phyloP scores from a whole-genome alignment of 352 stramenopile species.

The Thraustochytrium striatum region DNA sequence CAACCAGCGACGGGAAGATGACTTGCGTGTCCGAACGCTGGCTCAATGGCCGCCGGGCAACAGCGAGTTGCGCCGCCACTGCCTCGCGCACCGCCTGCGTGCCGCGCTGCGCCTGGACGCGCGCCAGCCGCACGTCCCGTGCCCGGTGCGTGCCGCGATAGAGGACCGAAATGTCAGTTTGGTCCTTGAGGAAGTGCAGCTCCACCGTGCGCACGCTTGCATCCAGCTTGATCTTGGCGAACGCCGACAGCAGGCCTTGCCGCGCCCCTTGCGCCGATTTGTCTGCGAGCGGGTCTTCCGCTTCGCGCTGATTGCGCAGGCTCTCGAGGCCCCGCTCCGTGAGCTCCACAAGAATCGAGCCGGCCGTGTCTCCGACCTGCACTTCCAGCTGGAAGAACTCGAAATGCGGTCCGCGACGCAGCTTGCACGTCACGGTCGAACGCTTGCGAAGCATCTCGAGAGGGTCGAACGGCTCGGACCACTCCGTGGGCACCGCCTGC shows the following conservation, averaged over 20 bases:
- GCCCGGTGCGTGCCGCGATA: not conserved
- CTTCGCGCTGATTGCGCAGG: not conserved
- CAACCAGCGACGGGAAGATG: too few species aligned
- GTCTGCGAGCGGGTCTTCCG: not conserved
- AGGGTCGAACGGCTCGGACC: slow-evolving; percentile 2
- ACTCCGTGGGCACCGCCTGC: not conserved
- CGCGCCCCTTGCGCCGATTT: not conserved
- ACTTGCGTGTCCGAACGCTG: too few species aligned
- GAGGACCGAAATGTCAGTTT: not conserved
- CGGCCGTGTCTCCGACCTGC: slow-evolving; percentile 16
- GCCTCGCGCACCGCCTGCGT: not conserved
- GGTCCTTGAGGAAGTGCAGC: slow-evolving; percentile 5
- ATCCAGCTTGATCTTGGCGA: not conserved
- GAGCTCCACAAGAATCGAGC: slow-evolving; percentile 29
- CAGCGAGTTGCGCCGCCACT: too few species aligned
- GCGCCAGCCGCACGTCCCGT: not conserved
- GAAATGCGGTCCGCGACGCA: not conserved
- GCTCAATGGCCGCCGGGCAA: too few species aligned
- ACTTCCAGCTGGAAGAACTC: slow-evolving; percentile 11
- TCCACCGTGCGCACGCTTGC: not conserved
- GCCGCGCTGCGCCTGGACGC: not conserved
- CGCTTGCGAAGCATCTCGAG: not conserved
- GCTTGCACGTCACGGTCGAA: not conserved
- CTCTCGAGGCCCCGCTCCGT: not conserved
- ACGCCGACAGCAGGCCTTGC: not conserved